Evolutionary conservation across 805 yeast genomes (phyloP), one percentile per base, ranked within the genome.

Genomic region (Teunomyces panamensis): DNA sequence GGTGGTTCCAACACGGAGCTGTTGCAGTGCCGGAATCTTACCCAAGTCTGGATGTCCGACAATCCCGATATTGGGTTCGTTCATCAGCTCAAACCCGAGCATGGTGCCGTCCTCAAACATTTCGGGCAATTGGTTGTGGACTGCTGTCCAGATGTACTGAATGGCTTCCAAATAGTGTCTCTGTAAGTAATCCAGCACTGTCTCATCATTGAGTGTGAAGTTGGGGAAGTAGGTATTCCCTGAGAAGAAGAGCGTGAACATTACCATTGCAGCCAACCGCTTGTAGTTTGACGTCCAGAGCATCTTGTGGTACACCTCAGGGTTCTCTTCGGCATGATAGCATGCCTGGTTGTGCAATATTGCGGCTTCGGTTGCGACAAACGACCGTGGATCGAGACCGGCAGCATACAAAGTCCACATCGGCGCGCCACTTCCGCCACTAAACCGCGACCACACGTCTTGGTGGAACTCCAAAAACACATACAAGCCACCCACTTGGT

Each of bases 391-490:
- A 47, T 91, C 80, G 42, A 91, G 68, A 0, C 97, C 97, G 2
- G 92, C 96, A 20, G 94, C 91, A 59, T 87, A 84, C 3, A 90
- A 63, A 0, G 97, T 90, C 97, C 97, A 91, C 58, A 88, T 58
- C 0, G 97, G 97, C 3, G 97, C 96, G 14, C 97, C 97, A 42
- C 89, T 83, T 2, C 97, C 97, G 4, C 97, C 97, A 9, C 83
- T 73, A 60, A 76, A 87, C 42, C 97, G 77, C 1, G 94, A 84
- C 97, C 97, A 91, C 9, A 85, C 95, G 62, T 91, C 97, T 64
- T 91, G 97, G 62, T 91, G 97, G 0, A 95, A 89, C 59, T 91
- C 97, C 54, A 91, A 62, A 55, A 87, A 83, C 5, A 89, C 88
- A 56, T 85, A 87, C 14, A 90, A 62, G 0, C 91, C 92, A 1